These are phyloP conservation scores for Pichia rugopelliculosa DNA, from an alignment of 805 yeast genomes.

Conservation along the genomic window DNA sequence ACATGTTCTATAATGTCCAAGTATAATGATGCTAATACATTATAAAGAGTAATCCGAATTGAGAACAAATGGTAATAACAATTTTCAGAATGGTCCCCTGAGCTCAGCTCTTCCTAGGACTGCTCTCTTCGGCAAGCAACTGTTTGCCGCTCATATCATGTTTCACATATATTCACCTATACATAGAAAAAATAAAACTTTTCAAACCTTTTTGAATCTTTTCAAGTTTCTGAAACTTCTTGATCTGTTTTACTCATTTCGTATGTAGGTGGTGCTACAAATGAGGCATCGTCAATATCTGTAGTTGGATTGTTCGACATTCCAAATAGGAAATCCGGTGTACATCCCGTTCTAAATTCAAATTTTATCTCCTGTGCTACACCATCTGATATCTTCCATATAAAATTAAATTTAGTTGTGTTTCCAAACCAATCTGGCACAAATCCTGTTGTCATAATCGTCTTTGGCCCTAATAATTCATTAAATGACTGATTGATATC, in stretches of 20 bases:
- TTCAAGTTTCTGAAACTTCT: not conserved
- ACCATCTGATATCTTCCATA: conserved; percentile 2
- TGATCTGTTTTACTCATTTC: not conserved
- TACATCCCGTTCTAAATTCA: not conserved
- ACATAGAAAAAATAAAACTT: too few relatives aligned
- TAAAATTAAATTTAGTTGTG: not conserved
- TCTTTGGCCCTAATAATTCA: not conserved
- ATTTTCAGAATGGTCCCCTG: too few relatives aligned
- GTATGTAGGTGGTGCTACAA: conserved; percentile 3
- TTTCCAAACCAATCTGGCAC: conserved; percentile 3
- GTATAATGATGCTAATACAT: too few relatives aligned
- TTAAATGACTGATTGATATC: conserved; percentile 1
- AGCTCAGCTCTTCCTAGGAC: too few relatives aligned
- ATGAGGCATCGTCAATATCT: not conserved
- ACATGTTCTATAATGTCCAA: too few relatives aligned
- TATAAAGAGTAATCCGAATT: too few relatives aligned
- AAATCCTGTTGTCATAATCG: conserved; percentile 1
- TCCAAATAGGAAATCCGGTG: conserved; percentile 3
- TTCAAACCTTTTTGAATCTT: too few relatives aligned
- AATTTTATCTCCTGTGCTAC: not conserved
- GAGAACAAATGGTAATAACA: too few relatives aligned
- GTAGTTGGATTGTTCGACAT: too few relatives aligned
- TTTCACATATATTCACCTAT: too few relatives aligned
- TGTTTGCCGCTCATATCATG: too few relatives aligned
- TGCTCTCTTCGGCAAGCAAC: too few relatives aligned